phyloP scores from a whole-genome alignment of 2,329 filamentous ascomycete species.

The Endocalyx cinctus region DNA sequence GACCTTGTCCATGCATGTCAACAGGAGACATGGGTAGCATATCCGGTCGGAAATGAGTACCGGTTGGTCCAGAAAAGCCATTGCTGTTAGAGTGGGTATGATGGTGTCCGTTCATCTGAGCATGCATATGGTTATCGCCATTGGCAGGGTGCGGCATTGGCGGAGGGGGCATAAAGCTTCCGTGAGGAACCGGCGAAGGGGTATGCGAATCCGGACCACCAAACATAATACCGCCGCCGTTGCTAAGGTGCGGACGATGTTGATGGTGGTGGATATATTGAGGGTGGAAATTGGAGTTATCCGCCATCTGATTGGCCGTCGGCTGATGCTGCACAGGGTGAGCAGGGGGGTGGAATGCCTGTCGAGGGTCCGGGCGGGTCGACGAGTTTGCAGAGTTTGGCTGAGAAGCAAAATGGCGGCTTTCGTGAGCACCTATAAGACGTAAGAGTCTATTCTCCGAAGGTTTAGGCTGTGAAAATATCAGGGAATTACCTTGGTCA shows the following conservation, averaged over 20 bases:
- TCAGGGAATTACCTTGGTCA: constrained; percentile 15
- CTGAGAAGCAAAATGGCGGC: constrained; percentile 12
- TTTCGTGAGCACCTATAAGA: constrained; percentile 15
- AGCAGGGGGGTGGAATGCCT: constrained; percentile 11
- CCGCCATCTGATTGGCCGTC: constrained; percentile 15
- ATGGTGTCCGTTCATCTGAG: constrained; percentile 20
- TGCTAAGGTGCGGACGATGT: constrained; percentile 46
- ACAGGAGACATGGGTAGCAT: constrained; percentile 19
- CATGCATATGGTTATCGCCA: constrained; percentile 19
- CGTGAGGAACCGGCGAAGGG: constrained; percentile 50
- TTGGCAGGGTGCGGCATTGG: constrained; percentile 17
- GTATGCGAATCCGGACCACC: constrained; percentile 51
- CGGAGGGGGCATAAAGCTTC: constrained; percentile 44
- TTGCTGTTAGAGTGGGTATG: constrained; percentile 23
- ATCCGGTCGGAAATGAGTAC: constrained; percentile 22
- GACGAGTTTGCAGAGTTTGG: constrained; percentile 17
- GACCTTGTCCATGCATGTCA: constrained; percentile 19
- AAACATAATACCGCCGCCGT: constrained; percentile 50
- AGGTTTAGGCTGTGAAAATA: constrained; percentile 3
- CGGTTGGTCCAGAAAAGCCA: constrained; percentile 21
- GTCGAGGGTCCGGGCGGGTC: constrained; percentile 12
- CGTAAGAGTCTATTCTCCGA: constrained; percentile 14
- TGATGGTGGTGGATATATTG: constrained; percentile 34
- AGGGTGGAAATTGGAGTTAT: constrained; percentile 17
- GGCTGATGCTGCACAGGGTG: constrained; percentile 16